Evolutionary conservation across 139 green algal species (phyloP), one percentile per base, ranked within the genome.

Genomic region (Raphidocelis subcapitata): DNA sequence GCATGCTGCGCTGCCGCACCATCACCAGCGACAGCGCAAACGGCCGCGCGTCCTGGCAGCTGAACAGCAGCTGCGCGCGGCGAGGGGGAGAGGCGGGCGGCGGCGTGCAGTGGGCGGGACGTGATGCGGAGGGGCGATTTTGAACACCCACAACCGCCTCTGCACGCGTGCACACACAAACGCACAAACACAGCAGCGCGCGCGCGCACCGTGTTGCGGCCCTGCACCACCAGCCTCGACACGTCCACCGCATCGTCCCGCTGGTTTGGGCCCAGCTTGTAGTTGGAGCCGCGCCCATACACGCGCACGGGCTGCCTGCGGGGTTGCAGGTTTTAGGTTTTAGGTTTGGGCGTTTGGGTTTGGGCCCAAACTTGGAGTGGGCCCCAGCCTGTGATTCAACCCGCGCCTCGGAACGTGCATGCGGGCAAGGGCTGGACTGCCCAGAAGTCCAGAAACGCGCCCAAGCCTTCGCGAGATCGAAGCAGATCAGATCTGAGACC

Each of bases 191-290:
- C 5, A 33, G n/a, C 70, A 20, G 46, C 70, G 59, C 41, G 65
- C 55, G 3, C 5, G 35, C 31, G 69, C 73, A 81, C 69, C 23
- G 46, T 33, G 47, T 75, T 75, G 3, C 56, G 54, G 1, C 55
- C 69, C n/a, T 33, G 24, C 28, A 32, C 36, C 15, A 47, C 16
- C 20, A 84, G 44, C 5, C 57, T 20, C 2, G 75, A 63, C n/a
- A 94, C 69, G 71, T 78, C 84, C 21, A 77, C 82, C 4, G 85
- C 57, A 72, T 94, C 84, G 69, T 97, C 92, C 2, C 92, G 77
- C 73, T 88, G 83, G 76, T 94, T 94, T 51, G 70, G 67, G 28
- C 90, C 89, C 73, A 95, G 80, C 67, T 92, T 92, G 26, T 55
- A 69, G 60, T 8, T 29, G 2, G 26, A 1, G 1, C n/a, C n/a